phyloP scores from a whole-genome alignment of 257 asterid species.

The Eustoma russellianum region DNA sequence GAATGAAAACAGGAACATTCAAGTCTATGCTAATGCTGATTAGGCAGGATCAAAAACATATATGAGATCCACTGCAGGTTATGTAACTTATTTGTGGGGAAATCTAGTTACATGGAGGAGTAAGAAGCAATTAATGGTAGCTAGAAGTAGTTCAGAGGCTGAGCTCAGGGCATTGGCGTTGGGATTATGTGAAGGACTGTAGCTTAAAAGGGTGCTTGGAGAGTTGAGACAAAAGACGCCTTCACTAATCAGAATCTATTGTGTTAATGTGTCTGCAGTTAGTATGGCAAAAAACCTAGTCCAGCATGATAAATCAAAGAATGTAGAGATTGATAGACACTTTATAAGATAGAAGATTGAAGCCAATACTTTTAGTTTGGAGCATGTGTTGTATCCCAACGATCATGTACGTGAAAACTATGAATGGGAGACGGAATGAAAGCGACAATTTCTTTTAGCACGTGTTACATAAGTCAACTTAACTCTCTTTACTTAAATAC shows the following conservation, averaged over 20 bases:
- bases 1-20: no score
- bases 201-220: not conserved
- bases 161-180: constrained; percentile 1
- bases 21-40: not conserved
- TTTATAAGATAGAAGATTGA: constrained; percentile 1
- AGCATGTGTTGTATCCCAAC: no score
- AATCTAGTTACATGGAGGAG: constrained; percentile 4
- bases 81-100: not conserved
- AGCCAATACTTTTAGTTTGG: not conserved
- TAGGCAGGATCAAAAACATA: not conserved
- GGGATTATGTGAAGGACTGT: not conserved
- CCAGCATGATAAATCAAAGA: no score
- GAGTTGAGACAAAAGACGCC: not conserved
- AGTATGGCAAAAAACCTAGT: not conserved
- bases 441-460: no score
- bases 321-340: not conserved
- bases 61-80: constrained; percentile 1
- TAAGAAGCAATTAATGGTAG: constrained; percentile 1
- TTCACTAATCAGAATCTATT: not conserved
- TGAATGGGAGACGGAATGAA: no score
- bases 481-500: no score
- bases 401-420: no score
- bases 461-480: no score
- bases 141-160: constrained; percentile 5
- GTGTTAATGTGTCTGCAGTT: not conserved